Base-by-base conservation (phyloP, 2,329 filamentous ascomycete genomes). In the Alternaria alternata region DNA sequence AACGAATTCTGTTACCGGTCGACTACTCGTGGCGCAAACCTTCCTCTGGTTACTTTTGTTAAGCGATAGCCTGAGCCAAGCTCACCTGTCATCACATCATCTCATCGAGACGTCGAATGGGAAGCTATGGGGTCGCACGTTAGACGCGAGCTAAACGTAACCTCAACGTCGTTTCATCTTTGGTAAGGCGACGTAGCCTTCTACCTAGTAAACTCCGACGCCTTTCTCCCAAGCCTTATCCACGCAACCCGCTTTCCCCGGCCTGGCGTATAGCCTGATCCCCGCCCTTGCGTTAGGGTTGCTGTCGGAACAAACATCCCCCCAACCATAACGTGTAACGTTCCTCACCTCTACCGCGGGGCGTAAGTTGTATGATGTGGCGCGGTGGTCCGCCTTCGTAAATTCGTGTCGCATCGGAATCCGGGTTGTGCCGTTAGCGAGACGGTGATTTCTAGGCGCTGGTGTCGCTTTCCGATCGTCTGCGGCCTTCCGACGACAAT, bases 41-140 rank as follows among this genome's bases (percentile, higher is more conserved):
- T 55, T 46, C 24, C 42, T 51, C 42, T 16, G 24, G 14, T 39
- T 57, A 30, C 52, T 61, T 18, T 54, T 58, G 22, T 38, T 52
- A 51, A 57, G 60, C 62, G 59, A 65, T 65, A 54, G 57, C 56
- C 63, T 60, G 55, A 62, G 67, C 66, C 66, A 67, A 69, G 65
- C 44, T 57, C 51, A 57, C 54, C 49, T 63, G 52, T 64, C 60
- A 57, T 66, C 53, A 57, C 68, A 54, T 65, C 59, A 64, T 62
- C 52, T 43, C 30, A 46, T 42, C 39, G n/a, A 32, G 12, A 48
- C 51, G 48, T 59, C 70, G 59, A 74, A 70, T 72, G 57, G 67
- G 67, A 73, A 57, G 62, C 52, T 24, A 38, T 59, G 67, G 66
- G 49, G 49, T 22, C 52, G 59, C 61, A 59, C 62, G 59, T 62